Conservation (phyloP, 2,329 filamentous ascomycete species). For the Xylaria arbuscula region DNA sequence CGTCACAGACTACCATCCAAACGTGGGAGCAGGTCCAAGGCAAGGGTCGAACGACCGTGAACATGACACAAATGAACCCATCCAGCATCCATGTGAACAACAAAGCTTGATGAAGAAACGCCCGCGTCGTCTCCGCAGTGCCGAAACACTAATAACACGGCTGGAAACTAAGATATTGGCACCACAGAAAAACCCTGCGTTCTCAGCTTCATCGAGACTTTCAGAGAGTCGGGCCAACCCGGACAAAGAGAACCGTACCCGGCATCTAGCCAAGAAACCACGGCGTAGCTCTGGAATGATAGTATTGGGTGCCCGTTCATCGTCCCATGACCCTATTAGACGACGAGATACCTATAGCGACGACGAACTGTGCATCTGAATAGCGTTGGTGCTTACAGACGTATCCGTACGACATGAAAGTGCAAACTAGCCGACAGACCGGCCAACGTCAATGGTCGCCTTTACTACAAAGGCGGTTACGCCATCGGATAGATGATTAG, state of each 20-base stretch:
- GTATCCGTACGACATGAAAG: slow-evolving; percentile 15
- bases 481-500: slow-evolving; percentile 18
- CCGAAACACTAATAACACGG: slow-evolving; percentile 33
- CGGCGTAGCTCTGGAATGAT: slow-evolving; percentile 37
- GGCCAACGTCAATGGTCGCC: slow-evolving; percentile 14
- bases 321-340: slow-evolving; percentile 20
- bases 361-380: slow-evolving; percentile 40
- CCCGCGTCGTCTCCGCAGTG: slow-evolving; percentile 32
- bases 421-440: slow-evolving; percentile 23
- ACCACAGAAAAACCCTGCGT: slow-evolving; percentile 1
- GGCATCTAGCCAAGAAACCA: slow-evolving; percentile 33
- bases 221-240: slow-evolving; percentile 17
- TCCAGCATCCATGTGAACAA: slow-evolving; percentile 3
- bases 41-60: slow-evolving; percentile 31
- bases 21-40: slow-evolving; percentile 35
- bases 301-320: slow-evolving; percentile 30
- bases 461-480: slow-evolving; percentile 18
- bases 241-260: slow-evolving; percentile 37
- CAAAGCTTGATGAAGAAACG: slow-evolving; percentile 37
- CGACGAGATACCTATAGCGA: slow-evolving; percentile 30
- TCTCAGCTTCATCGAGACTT: not conserved
- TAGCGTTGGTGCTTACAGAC: slow-evolving; percentile 19
- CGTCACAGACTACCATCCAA: slow-evolving; percentile 37
- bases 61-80: slow-evolving; percentile 6
- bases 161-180: slow-evolving; percentile 4